These are phyloP conservation scores for Schizothecium vesticola DNA, from an alignment of 495 filamentous ascomycete species.

Conservation along the genomic window DNA sequence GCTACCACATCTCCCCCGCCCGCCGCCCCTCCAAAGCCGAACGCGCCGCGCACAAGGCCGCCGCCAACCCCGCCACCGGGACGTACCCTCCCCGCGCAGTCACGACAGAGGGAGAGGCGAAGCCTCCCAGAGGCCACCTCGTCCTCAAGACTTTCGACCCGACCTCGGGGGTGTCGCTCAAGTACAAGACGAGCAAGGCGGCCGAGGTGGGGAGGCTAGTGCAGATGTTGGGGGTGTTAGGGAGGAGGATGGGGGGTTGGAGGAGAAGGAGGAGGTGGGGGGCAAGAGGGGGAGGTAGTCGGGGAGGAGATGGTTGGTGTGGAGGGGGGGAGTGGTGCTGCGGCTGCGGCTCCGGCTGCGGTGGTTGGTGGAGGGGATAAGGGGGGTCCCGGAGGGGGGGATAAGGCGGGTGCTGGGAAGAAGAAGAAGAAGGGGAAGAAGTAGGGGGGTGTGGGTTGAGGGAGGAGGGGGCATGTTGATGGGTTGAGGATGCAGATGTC, in stretches of 20 bases:
- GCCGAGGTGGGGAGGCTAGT: constrained; percentile 83
- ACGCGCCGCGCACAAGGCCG: constrained; percentile 10
- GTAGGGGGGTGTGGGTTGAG: constrained; percentile 17
- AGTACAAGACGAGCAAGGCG: constrained; percentile 87
- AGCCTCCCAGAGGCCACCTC: constrained; percentile 54
- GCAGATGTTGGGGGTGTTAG: constrained; percentile 63
- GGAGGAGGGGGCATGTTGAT: neutral
- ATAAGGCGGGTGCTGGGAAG: constrained; percentile 28
- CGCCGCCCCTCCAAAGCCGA: constrained; percentile 21
- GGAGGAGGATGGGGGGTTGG: constrained; percentile 61
- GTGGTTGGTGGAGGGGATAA: constrained; percentile 15
- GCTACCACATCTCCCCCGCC: constrained; percentile 63
- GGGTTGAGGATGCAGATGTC: neutral
- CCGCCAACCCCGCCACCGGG: constrained; percentile 4
- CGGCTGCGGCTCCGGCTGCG: constrained; percentile 28
- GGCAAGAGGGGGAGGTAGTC: constrained; percentile 36
- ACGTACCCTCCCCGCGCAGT: neutral
- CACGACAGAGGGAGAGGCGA: constrained; percentile 8
- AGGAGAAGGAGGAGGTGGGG: constrained; percentile 49
- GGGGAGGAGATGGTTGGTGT: constrained; percentile 27
- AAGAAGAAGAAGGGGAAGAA: constrained; percentile 57
- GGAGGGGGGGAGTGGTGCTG: constrained; percentile 26
- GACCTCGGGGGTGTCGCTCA: constrained; percentile 68
- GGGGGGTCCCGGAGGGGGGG: constrained; percentile 20
- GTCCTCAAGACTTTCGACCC: constrained; percentile 90